phyloP scores from a whole-genome alignment of 2,329 filamentous ascomycete genomes.

The Tolypocladium ovalisporum region DNA sequence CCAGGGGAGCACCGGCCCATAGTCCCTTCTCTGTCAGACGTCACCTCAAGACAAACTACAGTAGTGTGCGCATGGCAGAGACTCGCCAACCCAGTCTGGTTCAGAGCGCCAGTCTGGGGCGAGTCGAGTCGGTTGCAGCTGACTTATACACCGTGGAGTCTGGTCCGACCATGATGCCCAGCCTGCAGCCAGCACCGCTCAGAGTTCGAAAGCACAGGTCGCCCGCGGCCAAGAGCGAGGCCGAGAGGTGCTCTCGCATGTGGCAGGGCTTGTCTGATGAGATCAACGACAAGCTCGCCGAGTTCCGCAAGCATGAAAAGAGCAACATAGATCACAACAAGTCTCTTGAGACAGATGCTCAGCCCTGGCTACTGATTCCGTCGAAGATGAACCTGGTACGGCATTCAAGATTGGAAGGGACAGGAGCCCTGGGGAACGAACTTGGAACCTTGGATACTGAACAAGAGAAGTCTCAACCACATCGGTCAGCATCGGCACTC shows the following conservation, averaged over 20 bases:
- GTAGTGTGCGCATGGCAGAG: not conserved
- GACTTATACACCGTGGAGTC: conserved; percentile 10
- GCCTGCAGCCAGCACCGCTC: conserved; percentile 14
- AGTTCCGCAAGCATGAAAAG: not conserved
- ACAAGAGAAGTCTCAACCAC: not conserved
- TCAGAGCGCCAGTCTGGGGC: not conserved
- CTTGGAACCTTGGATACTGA: not conserved
- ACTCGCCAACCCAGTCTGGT: not conserved
- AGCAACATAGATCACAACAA: not conserved
- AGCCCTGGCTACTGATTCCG: not conserved
- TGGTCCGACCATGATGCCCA: conserved; percentile 6
- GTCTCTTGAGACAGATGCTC: not conserved
- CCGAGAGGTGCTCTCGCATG: conserved; percentile 6
- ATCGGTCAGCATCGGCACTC: not conserved
- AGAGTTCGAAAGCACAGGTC: conserved; percentile 6
- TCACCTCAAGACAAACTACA: too few species aligned
- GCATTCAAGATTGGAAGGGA: not conserved
- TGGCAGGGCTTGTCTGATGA: conserved; percentile 3
- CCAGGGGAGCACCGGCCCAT: not conserved
- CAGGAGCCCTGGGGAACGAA: not conserved
- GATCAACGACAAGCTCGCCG: not conserved
- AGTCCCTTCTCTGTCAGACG: not conserved
- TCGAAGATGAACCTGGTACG: not conserved
- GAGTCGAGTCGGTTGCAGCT: conserved; percentile 10
- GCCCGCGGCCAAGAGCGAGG: not conserved